phyloP scores from a whole-genome alignment of 2,329 filamentous ascomycete species.

The Microsporum audouinii region DNA sequence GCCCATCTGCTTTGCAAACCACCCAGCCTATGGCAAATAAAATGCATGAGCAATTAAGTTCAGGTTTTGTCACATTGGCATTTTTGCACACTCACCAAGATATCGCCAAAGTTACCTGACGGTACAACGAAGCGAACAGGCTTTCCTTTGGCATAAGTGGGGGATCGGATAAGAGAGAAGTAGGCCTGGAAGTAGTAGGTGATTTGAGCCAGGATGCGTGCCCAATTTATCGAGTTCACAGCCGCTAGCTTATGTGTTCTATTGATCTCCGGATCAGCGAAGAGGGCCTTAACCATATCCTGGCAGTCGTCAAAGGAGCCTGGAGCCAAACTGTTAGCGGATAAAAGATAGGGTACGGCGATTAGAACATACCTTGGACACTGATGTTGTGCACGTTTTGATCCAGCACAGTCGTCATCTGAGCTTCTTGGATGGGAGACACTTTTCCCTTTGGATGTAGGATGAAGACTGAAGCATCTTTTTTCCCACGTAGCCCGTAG shows the following conservation, averaged over 20 bases:
- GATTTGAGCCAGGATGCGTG: slow-evolving; percentile 88
- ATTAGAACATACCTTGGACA: slow-evolving; percentile 46
- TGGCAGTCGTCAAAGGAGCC: slow-evolving; percentile 93
- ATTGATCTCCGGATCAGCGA: slow-evolving; percentile 77
- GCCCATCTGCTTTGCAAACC: slow-evolving; percentile 84
- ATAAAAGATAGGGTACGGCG: background rate
- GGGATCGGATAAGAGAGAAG: slow-evolving; percentile 59
- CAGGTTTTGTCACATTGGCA: background rate
- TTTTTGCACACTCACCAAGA: slow-evolving; percentile 40
- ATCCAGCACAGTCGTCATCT: slow-evolving; percentile 93
- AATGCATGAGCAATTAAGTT: background rate
- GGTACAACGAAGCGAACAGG: slow-evolving; percentile 74
- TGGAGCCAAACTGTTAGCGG: background rate
- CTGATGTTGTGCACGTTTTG: slow-evolving; percentile 85
- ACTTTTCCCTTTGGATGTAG: slow-evolving; percentile 84
- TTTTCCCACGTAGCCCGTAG: slow-evolving; percentile 87
- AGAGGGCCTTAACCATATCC: slow-evolving; percentile 89
- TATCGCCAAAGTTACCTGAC: slow-evolving; percentile 93
- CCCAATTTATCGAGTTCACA: slow-evolving; percentile 95
- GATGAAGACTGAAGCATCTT: slow-evolving; percentile 94
- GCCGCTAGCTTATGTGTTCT: slow-evolving; percentile 71
- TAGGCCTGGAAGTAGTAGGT: slow-evolving; percentile 96
- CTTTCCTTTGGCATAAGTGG: slow-evolving; percentile 47
- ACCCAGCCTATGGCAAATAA: slow-evolving; percentile 43
- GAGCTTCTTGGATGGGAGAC: slow-evolving; percentile 82